Base-by-base conservation (phyloP, 805 yeast species). In the Candida hispaniensis region DNA sequence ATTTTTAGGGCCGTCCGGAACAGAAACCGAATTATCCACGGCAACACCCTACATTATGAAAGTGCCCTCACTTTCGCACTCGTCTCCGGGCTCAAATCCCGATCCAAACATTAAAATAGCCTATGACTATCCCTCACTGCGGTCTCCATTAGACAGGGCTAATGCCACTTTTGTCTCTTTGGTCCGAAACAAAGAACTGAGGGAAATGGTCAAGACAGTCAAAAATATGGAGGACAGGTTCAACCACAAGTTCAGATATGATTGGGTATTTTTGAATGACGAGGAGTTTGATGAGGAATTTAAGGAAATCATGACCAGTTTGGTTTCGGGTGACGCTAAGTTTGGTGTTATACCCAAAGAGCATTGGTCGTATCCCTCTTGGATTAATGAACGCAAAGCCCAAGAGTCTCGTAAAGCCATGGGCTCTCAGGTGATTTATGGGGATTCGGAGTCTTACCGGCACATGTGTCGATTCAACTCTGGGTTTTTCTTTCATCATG, bases 391-490 rank as follows among this genome's bases (percentile, higher is more conserved):
- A 40, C 63, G 62, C 2, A 60, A 55, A 43, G 73, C 77, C 18
- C 62, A 60, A 4, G 48, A 53, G 32, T 58, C 65, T 8, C 60
- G 78, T 36, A 50, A 60, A 34, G 50, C 54, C 33, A 64, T 74
- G 73, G 32, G 38, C 9, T 56, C 60, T 6, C 52, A 58, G 13
- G 64, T 75, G 16, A 59, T 67, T 8, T 79, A 79, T 50, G 85
- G 76, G 10, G 70, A 59, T 9, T 61, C 69, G 10, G 69, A 70
- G 36, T 60, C 73, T 11, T 80, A 80, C 51, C 62, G 88, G 43
- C 78, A 75, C 51, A 80, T 80, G 93, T 79, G 93, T 54, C 73
- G 83, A 28, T 79, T 73, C 58, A 77, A 78, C 54, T 66, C 77
- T 6, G 91, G 91, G 41, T 77, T 75, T 45, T 77, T 80, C 55